Conservation (phyloP, 202 grass and related monocot species). For the Tripidium arundinaceum region DNA sequence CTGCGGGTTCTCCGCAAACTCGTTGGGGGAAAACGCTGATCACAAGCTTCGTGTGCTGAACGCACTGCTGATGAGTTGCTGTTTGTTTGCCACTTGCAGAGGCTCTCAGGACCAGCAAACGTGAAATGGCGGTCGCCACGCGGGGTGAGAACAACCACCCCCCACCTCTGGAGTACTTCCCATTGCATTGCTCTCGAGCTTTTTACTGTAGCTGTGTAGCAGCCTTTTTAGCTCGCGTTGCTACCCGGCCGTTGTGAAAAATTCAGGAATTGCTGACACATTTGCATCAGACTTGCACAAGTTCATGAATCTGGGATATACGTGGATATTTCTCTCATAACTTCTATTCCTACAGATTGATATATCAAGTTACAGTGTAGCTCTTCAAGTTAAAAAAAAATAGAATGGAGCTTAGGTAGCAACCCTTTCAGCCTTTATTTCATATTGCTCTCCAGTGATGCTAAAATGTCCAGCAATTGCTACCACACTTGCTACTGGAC, state of each 20-base stretch:
- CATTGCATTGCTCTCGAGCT: too few relatives aligned
- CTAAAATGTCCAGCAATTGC: neutral
- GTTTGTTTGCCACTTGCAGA: slow-evolving; percentile 49
- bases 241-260: neutral
- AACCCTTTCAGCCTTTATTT: neutral
- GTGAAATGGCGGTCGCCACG: slow-evolving; percentile 84
- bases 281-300: neutral
- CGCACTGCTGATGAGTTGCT: neutral
- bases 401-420: neutral
- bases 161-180: too few relatives aligned
- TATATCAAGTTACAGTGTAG: neutral
- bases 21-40: neutral
- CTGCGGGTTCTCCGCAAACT: neutral
- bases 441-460: neutral
- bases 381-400: neutral
- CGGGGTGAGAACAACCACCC: too few relatives aligned
- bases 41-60: neutral
- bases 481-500: neutral
- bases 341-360: neutral
- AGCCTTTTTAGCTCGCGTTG: neutral
- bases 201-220: neutral
- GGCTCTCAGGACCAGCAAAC: slow-evolving; percentile 92
- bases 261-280: neutral
- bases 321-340: neutral
- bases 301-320: neutral